These are phyloP conservation scores for Cladophialophora immunda DNA, from an alignment of 2,329 filamentous ascomycete species.

Conservation along the genomic window DNA sequence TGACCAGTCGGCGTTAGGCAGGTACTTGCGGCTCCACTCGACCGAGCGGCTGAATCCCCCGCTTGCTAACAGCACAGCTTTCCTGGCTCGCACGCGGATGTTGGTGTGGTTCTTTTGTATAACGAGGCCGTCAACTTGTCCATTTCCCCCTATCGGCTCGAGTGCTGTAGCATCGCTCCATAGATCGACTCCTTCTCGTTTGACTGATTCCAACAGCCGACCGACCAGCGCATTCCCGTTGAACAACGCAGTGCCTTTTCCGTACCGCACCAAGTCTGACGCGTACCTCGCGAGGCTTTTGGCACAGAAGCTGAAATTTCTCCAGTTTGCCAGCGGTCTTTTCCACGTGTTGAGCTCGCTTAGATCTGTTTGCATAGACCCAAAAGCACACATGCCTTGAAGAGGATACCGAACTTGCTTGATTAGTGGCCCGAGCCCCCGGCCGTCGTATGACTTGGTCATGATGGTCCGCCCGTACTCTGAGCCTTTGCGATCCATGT, in stretches of 20 bases:
- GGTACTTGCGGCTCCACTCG: background rate
- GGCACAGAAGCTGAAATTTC: background rate
- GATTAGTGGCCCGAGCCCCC: background rate
- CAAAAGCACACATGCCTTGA: constrained; percentile 12
- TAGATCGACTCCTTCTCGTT: background rate
- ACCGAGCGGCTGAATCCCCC: constrained; percentile 10
- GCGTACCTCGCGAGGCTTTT: background rate
- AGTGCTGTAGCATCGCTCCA: background rate
- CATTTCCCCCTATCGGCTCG: background rate
- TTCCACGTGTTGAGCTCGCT: background rate
- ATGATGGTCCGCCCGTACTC: background rate
- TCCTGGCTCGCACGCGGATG: constrained; percentile 1
- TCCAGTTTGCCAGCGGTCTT: background rate
- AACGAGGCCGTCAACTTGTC: background rate
- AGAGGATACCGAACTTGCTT: constrained; percentile 9
- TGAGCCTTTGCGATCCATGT: background rate
- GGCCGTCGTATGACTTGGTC: constrained; percentile 5
- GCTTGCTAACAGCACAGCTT: constrained; percentile 8
- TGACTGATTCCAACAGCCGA: background rate
- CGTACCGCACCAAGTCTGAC: background rate
- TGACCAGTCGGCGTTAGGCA: background rate
- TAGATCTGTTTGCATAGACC: constrained; percentile 3
- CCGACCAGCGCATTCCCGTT: constrained; percentile 16
- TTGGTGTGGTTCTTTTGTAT: background rate
- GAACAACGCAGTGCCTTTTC: constrained; percentile 1